Conservation (phyloP, 352 stramenopile species). For the Aphanomyces euteiches region DNA sequence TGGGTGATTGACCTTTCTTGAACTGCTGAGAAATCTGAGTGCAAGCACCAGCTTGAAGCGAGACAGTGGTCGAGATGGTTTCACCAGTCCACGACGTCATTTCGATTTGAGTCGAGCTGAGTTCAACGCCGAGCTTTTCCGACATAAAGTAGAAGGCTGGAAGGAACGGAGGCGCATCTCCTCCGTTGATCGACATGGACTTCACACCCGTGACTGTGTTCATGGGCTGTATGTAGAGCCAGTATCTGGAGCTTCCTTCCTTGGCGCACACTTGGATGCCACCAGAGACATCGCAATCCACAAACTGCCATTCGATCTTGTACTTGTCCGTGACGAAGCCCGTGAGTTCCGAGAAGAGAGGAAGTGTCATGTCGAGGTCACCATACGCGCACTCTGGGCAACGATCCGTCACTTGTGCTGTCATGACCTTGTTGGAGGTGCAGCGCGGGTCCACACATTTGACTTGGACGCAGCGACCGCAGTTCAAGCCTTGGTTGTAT, state of each 20-base stretch:
- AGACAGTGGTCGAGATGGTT: slow-evolving; percentile 54
- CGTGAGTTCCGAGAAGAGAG: slow-evolving; percentile 43
- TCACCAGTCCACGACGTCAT: slow-evolving; percentile 59
- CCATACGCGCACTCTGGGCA: slow-evolving; percentile 51
- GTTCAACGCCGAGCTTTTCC: slow-evolving; percentile 6
- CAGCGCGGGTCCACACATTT: slow-evolving; percentile 52
- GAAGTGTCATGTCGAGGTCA: slow-evolving; percentile 53
- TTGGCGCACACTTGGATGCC: slow-evolving; percentile 60
- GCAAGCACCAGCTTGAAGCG: slow-evolving; percentile 47
- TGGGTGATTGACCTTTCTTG: slow-evolving; percentile 29
- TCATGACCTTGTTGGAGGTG: slow-evolving; percentile 34
- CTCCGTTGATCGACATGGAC: slow-evolving; percentile 47
- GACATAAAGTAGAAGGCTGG: slow-evolving; percentile 39
- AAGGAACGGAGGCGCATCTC: slow-evolving; percentile 38
- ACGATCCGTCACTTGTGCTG: slow-evolving; percentile 66
- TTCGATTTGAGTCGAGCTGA: slow-evolving; percentile 34
- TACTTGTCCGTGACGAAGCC: slow-evolving; percentile 42
- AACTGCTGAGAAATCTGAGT: slow-evolving; percentile 53
- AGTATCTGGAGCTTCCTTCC: slow-evolving; percentile 54
- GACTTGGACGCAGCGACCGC: slow-evolving; percentile 43
- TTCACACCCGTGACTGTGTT: slow-evolving; percentile 54
- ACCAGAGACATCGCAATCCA: slow-evolving; percentile 57
- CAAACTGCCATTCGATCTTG: slow-evolving; percentile 61
- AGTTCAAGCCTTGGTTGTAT: slow-evolving; percentile 28
- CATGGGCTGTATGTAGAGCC: slow-evolving; percentile 59